Conservation (phyloP, 495 filamentous ascomycete species). For the Penicillium odoratum region DNA sequence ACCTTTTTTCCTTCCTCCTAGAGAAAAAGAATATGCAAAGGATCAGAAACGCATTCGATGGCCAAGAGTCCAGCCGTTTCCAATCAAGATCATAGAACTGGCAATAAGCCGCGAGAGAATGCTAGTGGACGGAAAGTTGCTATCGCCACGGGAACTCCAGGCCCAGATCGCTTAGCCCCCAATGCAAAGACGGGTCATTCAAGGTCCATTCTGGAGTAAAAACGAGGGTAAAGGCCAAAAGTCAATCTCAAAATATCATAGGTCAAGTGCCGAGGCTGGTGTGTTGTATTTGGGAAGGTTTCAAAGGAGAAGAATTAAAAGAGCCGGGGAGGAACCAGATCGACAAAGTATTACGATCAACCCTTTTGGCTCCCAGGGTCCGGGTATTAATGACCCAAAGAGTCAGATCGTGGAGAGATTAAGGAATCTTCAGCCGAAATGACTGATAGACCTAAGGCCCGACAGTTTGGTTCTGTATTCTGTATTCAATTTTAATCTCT, state of each 20-base stretch:
- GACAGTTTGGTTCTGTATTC: constrained; percentile 5
- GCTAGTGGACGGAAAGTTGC: not conserved
- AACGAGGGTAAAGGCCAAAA: not conserved
- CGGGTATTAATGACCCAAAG: constrained; percentile 21
- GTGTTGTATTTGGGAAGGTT: not conserved
- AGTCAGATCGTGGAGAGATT: constrained; percentile 34
- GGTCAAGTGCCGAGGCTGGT: constrained; percentile 29
- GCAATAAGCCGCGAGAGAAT: constrained; percentile 8
- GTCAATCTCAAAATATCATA: not conserved
- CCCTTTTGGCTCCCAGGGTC: constrained; percentile 29
- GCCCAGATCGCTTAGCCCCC: not conserved
- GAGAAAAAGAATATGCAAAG: not conserved
- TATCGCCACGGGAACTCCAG: constrained; percentile 5
- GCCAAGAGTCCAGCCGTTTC: not conserved
- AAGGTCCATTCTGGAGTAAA: not conserved
- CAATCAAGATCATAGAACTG: constrained; percentile 5
- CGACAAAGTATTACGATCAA: constrained; percentile 32
- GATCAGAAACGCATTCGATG: constrained; percentile 3
- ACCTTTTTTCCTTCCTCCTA: constrained; percentile 45
- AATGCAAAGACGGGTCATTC: constrained; percentile 8
- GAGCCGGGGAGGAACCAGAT: constrained; percentile 26
- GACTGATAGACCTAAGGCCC: constrained; percentile 13
- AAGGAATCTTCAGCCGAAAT: constrained; percentile 42
- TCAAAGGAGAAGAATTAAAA: constrained; percentile 34
- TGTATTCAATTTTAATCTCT: not conserved